Evolutionary conservation across 345 rosid species (phyloP).

Genomic region (Garcia nutans): DNA sequence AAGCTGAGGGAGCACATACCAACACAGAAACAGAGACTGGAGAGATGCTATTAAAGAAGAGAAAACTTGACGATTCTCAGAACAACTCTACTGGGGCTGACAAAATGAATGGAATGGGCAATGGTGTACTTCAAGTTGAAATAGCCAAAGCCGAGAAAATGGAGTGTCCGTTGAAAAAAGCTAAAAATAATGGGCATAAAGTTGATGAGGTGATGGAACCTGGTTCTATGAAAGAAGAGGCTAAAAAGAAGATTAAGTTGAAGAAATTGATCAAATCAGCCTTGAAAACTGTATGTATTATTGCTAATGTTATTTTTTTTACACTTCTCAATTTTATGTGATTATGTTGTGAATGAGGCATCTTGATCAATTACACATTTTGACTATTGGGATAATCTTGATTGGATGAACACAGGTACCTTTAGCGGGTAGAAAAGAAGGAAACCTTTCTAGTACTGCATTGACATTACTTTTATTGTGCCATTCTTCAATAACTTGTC

Average conservation of each 20-base stretch:
- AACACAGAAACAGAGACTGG: slow-evolving; percentile 33
- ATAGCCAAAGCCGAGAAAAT: slow-evolving; percentile 16
- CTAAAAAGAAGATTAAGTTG: slow-evolving; percentile 66
- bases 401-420: background rate
- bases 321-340: background rate
- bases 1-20: slow-evolving; percentile 13
- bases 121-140: slow-evolving; percentile 44
- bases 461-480: background rate
- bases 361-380: background rate
- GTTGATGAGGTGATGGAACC: slow-evolving; percentile 24
- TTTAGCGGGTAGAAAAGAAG: background rate
- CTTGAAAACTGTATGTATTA: slow-evolving; percentile 58
- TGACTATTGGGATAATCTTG: slow-evolving; percentile 2
- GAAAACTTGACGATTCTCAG: slow-evolving; percentile 47
- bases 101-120: slow-evolving; percentile 23
- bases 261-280: slow-evolving; percentile 67
- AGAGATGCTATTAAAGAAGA: slow-evolving; percentile 38
- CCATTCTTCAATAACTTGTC: background rate
- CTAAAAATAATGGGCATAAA: slow-evolving; percentile 18
- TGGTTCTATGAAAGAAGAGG: slow-evolving; percentile 26
- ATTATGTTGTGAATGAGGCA: background rate
- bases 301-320: background rate
- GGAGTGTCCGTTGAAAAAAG: slow-evolving; percentile 40
- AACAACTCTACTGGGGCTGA: slow-evolving; percentile 19
- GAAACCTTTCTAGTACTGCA: background rate